Evolutionary conservation across 306 rosid species (phyloP).

Genomic region (Vigna reflexopilosa): DNA sequence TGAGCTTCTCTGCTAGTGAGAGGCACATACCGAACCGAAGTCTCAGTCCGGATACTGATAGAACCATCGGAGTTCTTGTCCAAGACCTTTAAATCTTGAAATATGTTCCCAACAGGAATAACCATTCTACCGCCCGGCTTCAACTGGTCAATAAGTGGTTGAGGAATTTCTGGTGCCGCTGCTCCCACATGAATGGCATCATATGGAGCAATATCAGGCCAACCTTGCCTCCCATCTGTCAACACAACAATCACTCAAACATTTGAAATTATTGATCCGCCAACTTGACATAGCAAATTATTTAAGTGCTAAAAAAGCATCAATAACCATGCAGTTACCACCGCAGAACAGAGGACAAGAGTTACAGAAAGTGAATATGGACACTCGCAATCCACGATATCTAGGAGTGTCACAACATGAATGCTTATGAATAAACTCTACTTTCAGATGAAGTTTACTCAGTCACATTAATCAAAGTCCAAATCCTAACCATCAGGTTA

Average conservation of each 20-base stretch:
- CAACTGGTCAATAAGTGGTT: slow-evolving; percentile 81
- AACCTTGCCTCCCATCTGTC: slow-evolving; percentile 92
- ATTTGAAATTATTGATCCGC: slow-evolving; percentile 19
- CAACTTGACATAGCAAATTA: slow-evolving; percentile 23
- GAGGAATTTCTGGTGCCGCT: slow-evolving; percentile 90
- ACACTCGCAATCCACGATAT: slow-evolving; percentile 5
- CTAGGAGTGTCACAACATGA: neutral
- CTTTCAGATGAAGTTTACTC: slow-evolving; percentile 16
- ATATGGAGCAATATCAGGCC: slow-evolving; percentile 85
- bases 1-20: slow-evolving; percentile 91
- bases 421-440: slow-evolving; percentile 29
- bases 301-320: slow-evolving; percentile 18
- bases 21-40: slow-evolving; percentile 89
- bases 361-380: slow-evolving; percentile 22
- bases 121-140: slow-evolving; percentile 97
- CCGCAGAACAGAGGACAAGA: slow-evolving; percentile 7
- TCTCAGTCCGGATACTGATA: slow-evolving; percentile 61
- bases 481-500: slow-evolving; percentile 1
- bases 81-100: slow-evolving; percentile 86
- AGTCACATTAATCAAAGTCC: slow-evolving; percentile 11
- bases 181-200: slow-evolving; percentile 99
- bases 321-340: neutral
- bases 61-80: slow-evolving; percentile 88
- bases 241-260: slow-evolving; percentile 12
- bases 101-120: slow-evolving; percentile 85